A percentile compares a stretch with the other conserved stretches of the same genome.
phyloP scores from a whole-genome alignment of 73 alveolate species.

The Uronychia binucleata region DNA sequence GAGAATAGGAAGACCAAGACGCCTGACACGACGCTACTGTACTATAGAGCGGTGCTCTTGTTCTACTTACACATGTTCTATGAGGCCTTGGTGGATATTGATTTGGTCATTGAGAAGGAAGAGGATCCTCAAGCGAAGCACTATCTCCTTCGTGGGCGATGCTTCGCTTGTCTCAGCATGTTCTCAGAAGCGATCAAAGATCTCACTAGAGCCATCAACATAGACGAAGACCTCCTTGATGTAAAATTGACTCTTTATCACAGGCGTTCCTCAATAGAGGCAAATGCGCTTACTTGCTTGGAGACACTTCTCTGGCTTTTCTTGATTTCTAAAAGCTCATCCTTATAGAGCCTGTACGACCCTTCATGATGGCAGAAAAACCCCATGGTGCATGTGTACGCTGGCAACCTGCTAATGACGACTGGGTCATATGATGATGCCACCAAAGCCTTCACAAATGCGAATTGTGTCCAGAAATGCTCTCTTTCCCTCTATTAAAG shows the following conservation, averaged over 20 bases:
- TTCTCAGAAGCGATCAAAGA: slow-evolving; percentile 52
- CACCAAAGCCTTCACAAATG: slow-evolving; percentile 57
- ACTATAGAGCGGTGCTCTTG: slow-evolving; percentile 23
- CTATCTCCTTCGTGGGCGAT: slow-evolving; percentile 54
- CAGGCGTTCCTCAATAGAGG: slow-evolving; percentile 61
- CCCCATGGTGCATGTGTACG: slow-evolving; percentile 54
- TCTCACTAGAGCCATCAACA: slow-evolving; percentile 50
- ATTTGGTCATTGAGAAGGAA: slow-evolving; percentile 47
- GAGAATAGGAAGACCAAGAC: background rate
- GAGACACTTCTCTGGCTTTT: slow-evolving; percentile 62
- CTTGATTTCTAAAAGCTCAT: slow-evolving; percentile 54
- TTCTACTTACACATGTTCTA: slow-evolving; percentile 34
- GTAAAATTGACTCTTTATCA: background rate
- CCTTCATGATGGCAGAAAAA: slow-evolving; percentile 14
- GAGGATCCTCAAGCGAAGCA: slow-evolving; percentile 56
- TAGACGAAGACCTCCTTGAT: slow-evolving; percentile 55
- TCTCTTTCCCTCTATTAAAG: slow-evolving; percentile 40
- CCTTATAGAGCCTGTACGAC: slow-evolving; percentile 35
- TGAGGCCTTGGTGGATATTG: slow-evolving; percentile 53
- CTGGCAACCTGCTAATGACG: slow-evolving; percentile 51
- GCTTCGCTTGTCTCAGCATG: slow-evolving; percentile 59
- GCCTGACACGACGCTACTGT: slow-evolving; percentile 19
- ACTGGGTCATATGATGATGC: slow-evolving; percentile 61
- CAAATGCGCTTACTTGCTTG: slow-evolving; percentile 57
- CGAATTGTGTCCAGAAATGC: slow-evolving; percentile 37